A percentile compares a stretch with the other conserved stretches of the same genome.
phyloP scores from a whole-genome alignment of 208 protist species.

The Trichomonas gallinae region DNA sequence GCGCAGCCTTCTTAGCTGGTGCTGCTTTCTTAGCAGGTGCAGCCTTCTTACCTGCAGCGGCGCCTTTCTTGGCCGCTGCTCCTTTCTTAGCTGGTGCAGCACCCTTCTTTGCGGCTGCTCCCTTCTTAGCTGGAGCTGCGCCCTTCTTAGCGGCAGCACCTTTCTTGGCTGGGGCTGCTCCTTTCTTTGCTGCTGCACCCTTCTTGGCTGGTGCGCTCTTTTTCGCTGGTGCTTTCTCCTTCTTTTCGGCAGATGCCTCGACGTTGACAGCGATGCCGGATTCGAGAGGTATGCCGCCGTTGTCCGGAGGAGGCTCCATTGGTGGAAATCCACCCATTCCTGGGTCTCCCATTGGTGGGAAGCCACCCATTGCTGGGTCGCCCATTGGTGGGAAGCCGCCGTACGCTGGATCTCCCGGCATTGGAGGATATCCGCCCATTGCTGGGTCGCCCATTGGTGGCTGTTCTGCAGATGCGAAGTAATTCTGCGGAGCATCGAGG shows the following conservation, averaged over 20 bases:
- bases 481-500: not conserved
- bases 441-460: not conserved
- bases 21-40: not conserved
- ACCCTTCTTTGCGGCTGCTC: not conserved
- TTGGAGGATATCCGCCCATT: not conserved
- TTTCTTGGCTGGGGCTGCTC: not conserved
- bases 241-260: not conserved
- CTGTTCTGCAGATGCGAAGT: not conserved
- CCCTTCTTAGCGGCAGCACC: not conserved
- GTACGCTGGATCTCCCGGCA: not conserved
- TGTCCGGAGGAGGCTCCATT: not conserved
- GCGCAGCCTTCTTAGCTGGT: not conserved
- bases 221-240: not conserved
- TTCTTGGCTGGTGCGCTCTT: not conserved
- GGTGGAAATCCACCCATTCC: not conserved
- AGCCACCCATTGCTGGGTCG: not conserved
- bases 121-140: not conserved
- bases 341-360: not conserved
- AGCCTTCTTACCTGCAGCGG: not conserved
- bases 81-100: not conserved
- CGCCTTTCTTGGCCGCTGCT: not conserved
- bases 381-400: no score
- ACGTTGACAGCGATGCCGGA: not conserved
- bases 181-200: not conserved
- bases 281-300: not conserved